These are phyloP conservation scores for Quercus ilex DNA, from an alignment of 306 rosid genomes.

Conservation along the genomic window DNA sequence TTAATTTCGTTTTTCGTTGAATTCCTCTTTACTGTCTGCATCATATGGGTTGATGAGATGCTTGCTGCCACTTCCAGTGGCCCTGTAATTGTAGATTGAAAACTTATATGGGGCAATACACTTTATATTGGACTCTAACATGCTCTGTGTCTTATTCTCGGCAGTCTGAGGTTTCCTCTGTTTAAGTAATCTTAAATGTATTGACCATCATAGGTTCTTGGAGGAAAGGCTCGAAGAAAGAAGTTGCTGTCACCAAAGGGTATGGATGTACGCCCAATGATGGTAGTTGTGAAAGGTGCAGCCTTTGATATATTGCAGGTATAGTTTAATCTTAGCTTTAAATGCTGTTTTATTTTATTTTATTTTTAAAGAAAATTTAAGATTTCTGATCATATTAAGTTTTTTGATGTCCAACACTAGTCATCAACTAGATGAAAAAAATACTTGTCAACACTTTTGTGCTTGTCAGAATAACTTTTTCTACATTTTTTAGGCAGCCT, in stretches of 20 bases:
- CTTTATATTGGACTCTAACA: not conserved
- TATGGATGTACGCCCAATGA: slow-evolving; percentile 98
- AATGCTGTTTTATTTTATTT: not conserved
- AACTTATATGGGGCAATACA: not conserved
- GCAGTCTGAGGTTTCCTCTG: not conserved
- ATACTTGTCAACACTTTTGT: not conserved
- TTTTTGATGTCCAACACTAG: not conserved
- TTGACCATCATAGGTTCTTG: slow-evolving; percentile 60
- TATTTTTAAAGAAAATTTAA: slow-evolving; percentile 1
- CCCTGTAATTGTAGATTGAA: not conserved
- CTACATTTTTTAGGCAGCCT: slow-evolving; percentile 64
- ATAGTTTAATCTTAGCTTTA: slow-evolving; percentile 1
- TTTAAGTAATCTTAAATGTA: not conserved
- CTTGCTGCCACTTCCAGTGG: not conserved
- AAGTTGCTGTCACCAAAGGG: slow-evolving; percentile 91
- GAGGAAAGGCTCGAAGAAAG: slow-evolving; percentile 85
- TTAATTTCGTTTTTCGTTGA: too few relatives aligned
- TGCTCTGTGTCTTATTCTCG: not conserved
- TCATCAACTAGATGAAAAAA: slow-evolving; percentile 8
- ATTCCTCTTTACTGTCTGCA: too few relatives aligned
- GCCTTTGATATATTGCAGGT: slow-evolving; percentile 95
- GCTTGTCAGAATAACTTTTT: slow-evolving; percentile 18
- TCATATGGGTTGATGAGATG: not conserved
- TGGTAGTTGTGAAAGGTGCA: slow-evolving; percentile 98
- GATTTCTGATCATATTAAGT: not conserved